Base-by-base conservation (phyloP, 1,284 basidiomycete genomes). In the Leccinum subatratum region DNA sequence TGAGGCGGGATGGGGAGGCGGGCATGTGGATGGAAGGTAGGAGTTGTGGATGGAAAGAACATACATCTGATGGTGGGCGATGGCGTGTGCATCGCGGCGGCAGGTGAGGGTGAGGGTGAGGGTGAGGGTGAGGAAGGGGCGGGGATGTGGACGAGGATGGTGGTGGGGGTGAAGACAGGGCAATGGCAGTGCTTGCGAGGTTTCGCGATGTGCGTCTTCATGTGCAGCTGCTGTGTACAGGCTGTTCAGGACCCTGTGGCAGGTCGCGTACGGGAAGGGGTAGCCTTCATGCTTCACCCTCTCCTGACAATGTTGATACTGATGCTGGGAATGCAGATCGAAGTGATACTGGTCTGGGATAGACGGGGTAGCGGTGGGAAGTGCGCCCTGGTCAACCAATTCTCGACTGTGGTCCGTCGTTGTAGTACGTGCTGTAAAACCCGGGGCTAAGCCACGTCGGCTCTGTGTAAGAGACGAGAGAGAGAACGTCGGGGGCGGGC, bases 401-500 rank as follows among this genome's bases (percentile, higher is more conserved):
- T 61, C 58, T 30, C 4, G 37, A 61, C 30, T 30, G 30, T 12
- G 6, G 14, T 22, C 82, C 82, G 1, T 94, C 90, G 22, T 83
- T 90, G 80, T 93, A 96, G 77, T 96, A 98, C 0, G 95, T 92
- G 68, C 84, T 91, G 73, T 86, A 83, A 80, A 89, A 96, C 0
- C 92, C 93, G 6, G 85, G 79, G n/a, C 80, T 81, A 54, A 97
- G 86, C 94, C 94, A 97, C 2, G 90, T 89, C 3, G 94, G 90
- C 74, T 98, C 96, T 1, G 88, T 94, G 74, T 96, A 97, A 0
- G 95, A 95, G 0, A 97, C 90, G 65, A 83, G 77, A 32, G 89
- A 93, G 63, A 92, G 76, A 54, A 86, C 86, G 60, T 92, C 94
- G 0, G 88, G 83, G 1, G 79, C 79, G 6, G 83, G 85, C 2